Percentiles rank a stretch among this genome's conserved stretches.
phyloP scores from a whole-genome alignment of 1,284 basidiomycete genomes.

The Nidula niveotomentosa region DNA sequence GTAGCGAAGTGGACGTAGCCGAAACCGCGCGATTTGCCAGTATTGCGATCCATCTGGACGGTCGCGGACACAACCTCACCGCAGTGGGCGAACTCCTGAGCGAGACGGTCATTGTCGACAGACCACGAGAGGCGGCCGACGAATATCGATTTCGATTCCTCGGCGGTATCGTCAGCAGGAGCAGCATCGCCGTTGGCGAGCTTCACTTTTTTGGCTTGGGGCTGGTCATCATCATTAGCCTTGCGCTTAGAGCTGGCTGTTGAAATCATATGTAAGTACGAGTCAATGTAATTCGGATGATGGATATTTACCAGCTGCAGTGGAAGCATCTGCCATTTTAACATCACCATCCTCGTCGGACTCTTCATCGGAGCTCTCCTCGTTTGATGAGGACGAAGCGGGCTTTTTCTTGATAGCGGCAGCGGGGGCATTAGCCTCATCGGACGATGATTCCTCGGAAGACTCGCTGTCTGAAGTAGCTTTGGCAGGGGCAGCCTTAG shows the following conservation, averaged over 20 bases:
- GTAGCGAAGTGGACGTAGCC: constrained; percentile 94
- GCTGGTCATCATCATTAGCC: constrained; percentile 63
- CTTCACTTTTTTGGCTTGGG: constrained; percentile 84
- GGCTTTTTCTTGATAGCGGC: constrained; percentile 12
- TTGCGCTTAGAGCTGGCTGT: constrained; percentile 75
- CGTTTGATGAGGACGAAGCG: constrained; percentile 6
- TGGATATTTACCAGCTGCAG: too few relatives aligned
- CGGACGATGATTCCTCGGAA: constrained; percentile 12
- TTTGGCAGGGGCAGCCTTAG: constrained; percentile 10
- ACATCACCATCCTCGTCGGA: constrained; percentile 50
- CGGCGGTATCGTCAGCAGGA: constrained; percentile 41
- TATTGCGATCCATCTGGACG: constrained; percentile 90
- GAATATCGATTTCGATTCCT: constrained; percentile 79
- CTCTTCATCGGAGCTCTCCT: constrained; percentile 24
- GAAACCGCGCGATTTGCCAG: constrained; percentile 88
- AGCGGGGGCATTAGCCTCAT: constrained; percentile 4
- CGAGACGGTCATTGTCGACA: constrained; percentile 96
- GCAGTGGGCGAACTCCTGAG: constrained; percentile 86
- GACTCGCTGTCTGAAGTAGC: constrained; percentile 13
- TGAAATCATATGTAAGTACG: background rate
- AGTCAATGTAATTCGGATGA: too few relatives aligned
- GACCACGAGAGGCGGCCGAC: constrained; percentile 97
- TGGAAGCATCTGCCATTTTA: constrained; percentile 47
- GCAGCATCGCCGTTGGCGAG: constrained; percentile 56
- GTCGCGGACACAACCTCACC: constrained; percentile 88